Evolutionary conservation across 352 stramenopile species (phyloP).

Genomic region (Globisporangium recalcitrans): DNA sequence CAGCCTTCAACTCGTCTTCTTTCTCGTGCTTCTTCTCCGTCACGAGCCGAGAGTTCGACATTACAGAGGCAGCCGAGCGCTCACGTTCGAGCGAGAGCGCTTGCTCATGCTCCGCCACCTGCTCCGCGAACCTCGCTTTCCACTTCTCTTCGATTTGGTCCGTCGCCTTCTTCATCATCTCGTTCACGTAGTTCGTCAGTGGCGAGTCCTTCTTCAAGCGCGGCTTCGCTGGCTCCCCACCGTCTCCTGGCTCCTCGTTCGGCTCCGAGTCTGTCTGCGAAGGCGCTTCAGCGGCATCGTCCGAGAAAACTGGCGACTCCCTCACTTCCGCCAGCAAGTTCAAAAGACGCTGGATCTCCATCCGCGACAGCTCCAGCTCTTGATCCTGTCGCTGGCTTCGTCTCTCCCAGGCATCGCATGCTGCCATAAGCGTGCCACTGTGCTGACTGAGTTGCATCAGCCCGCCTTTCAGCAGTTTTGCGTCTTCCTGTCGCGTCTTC

Average conservation of each 20-base stretch:
- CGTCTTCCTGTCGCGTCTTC: constrained; percentile 45
- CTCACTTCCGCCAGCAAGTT: constrained; percentile 26
- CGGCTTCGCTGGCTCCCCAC: constrained; percentile 6
- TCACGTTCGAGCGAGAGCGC: constrained; percentile 61
- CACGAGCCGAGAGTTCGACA: constrained; percentile 61
- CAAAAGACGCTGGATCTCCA: constrained; percentile 45
- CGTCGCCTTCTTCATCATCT: constrained; percentile 68
- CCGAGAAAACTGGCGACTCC: constrained; percentile 11
- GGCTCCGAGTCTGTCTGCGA: constrained; percentile 12
- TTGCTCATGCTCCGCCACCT: constrained; percentile 61
- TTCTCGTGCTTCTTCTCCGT: constrained; percentile 72
- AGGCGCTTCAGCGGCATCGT: constrained; percentile 8
- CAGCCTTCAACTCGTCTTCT: constrained; percentile 65
- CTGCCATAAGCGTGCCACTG: constrained; percentile 40
- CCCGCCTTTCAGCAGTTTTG: constrained; percentile 45
- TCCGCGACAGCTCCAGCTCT: constrained; percentile 31
- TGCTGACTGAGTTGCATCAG: constrained; percentile 37
- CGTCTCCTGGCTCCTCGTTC: constrained; percentile 11
- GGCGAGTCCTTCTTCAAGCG: constrained; percentile 40
- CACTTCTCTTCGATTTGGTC: constrained; percentile 83
- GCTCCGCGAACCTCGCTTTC: constrained; percentile 66
- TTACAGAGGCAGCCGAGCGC: constrained; percentile 52
- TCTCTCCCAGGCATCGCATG: constrained; percentile 41
- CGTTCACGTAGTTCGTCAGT: constrained; percentile 64
- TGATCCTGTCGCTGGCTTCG: constrained; percentile 40